Base-by-base conservation (phyloP, 768 basidiomycete species). In the Coprinopsis sp. region DNA sequence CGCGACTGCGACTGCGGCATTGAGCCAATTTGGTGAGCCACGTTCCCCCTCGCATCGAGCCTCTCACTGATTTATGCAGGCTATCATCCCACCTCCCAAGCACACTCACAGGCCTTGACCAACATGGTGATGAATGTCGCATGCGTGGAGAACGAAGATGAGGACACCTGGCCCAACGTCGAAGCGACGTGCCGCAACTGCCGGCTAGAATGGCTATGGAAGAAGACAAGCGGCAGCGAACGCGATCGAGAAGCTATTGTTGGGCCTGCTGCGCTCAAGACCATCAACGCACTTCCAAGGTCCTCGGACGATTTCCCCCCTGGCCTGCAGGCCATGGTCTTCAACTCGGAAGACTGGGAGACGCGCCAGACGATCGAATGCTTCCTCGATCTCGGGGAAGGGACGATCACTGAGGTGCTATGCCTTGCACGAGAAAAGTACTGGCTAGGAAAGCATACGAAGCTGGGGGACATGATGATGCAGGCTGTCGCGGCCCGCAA, bases 361-460 rank as follows among this genome's bases (percentile, higher is more conserved):
- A 78, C 78, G 37, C 73, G 82, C 34, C 79, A 81, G 54, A 71
- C 72, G 7, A 72, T 89, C 11, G 84, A 84, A 42, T 74, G 74
- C n/a, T 90, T 85, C 64, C 63, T 88, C 30, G 86, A 88, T 47
- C 68, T 84, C 21, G 84, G 76, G 2, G 87, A 89, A 52, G 87
- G 87, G 18, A 75, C 70, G 5, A 75, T 89, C 49, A 54, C 58
- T 34, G 81, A 85, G 37, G 80, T 88, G 18, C 59, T 87, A 27
- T 58, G 59, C 24, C 62, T 84, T 23, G 82, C 82, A 13, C 71
- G 78, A 51, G 87, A 89, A 61, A 84, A 86, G 60, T 68, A 73
- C 46, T 90, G 87, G 87, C 59, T 89, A 38, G 67, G 79, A 29
- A 71, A 65, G 31, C 61, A 78, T 57, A 90, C 87, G 0, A 81